A percentile compares a stretch with the other conserved stretches of the same genome.
Conservation (phyloP, 345 rosid species). For the Murraya paniculata region DNA sequence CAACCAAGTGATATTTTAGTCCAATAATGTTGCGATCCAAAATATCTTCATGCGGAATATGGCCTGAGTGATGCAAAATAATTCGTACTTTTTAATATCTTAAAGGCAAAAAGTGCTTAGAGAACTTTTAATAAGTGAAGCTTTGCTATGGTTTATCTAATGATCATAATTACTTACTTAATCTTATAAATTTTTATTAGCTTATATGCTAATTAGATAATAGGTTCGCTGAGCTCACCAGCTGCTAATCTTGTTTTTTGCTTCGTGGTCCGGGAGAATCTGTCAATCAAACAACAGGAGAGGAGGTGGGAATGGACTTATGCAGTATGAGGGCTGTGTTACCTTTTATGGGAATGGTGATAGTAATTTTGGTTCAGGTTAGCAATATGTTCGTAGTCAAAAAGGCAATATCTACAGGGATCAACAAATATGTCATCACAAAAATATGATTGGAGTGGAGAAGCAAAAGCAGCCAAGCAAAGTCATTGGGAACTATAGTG, state of each 20-base stretch:
- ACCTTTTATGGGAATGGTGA: conserved; percentile 45
- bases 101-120: neutral
- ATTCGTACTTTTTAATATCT: neutral
- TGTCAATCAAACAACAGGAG: too few species aligned
- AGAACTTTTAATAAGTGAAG: too few species aligned
- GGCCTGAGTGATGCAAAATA: neutral
- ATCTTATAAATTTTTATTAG: too few species aligned
- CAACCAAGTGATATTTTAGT: too few species aligned
- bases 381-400: conserved; percentile 29
- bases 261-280: too few species aligned
- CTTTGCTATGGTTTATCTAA: too few species aligned
- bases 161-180: too few species aligned
- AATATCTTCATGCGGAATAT: neutral
- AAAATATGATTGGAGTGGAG: conserved; percentile 42
- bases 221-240: too few species aligned
- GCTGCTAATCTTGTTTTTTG: too few species aligned
- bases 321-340: neutral
- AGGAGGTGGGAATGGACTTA: neutral
- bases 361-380: conserved; percentile 31
- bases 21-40: neutral
- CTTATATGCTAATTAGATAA: too few species aligned
- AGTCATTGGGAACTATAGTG: conserved; percentile 51
- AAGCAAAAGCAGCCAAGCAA: conserved; percentile 52
- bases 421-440: conserved; percentile 41
- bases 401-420: conserved; percentile 45